A percentile compares a stretch with the other conserved stretches of the same genome.
These are phyloP conservation scores for Piper betle DNA, from an alignment of 164 flowering plant species.

Conservation along the genomic window DNA sequence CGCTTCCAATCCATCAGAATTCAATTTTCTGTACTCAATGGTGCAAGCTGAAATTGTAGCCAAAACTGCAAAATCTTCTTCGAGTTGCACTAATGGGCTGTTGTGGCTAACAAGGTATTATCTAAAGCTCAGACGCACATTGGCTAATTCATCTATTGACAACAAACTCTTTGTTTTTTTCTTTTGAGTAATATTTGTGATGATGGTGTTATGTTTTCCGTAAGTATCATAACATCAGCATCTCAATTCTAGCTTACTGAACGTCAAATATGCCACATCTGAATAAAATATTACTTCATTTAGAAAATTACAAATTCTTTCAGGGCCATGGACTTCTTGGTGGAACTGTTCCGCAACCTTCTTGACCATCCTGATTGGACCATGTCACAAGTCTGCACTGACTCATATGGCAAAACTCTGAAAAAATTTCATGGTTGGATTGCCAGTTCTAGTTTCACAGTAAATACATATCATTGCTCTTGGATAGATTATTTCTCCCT, in stretches of 20 bases:
- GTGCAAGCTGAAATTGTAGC: conserved; percentile 62
- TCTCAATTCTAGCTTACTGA: too few relatives aligned
- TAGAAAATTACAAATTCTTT: conserved; percentile 1
- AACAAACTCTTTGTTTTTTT: too few relatives aligned
- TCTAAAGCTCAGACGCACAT: too few relatives aligned
- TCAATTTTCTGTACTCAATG: conserved; percentile 49
- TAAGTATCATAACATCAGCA: too few relatives aligned
- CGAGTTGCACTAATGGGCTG: conserved; percentile 94
- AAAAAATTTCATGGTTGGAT: conserved; percentile 92
- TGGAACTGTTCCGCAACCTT: conserved; percentile 43
- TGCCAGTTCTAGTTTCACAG: conserved; percentile 34
- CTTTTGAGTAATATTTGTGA: too few relatives aligned
- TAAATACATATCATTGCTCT: conserved; percentile 11
- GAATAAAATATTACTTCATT: too few relatives aligned
- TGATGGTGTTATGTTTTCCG: too few relatives aligned
- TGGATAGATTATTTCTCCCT: not conserved
- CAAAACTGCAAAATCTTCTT: conserved; percentile 71
- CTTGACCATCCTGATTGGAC: conserved; percentile 48
- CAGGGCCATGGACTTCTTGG: conserved; percentile 75
- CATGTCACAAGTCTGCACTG: conserved; percentile 67
- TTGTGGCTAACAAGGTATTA: conserved; percentile 99
- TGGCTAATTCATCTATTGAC: too few relatives aligned
- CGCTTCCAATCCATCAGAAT: conserved; percentile 40
- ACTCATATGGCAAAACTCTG: conserved; percentile 71
- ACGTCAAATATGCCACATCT: too few relatives aligned